These are phyloP conservation scores for Magnusiomyces clavatus DNA, from an alignment of 1,139 yeast species.

Conservation along the genomic window DNA sequence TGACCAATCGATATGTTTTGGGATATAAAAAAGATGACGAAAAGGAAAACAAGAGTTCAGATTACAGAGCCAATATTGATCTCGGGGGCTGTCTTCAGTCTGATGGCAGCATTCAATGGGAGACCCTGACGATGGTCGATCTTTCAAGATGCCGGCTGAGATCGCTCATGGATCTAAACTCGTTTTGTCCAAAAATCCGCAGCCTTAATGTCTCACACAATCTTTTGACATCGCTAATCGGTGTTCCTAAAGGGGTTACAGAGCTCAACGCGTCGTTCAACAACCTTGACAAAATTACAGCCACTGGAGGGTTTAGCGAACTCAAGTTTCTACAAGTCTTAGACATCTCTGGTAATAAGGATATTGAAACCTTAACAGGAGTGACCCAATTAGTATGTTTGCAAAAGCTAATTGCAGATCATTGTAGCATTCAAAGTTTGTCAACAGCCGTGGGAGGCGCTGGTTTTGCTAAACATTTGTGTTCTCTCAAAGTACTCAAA, in stretches of 20 bases:
- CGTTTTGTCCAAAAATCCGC: slow-evolving; percentile 32
- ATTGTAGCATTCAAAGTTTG: slow-evolving; percentile 8
- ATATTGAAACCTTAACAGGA: slow-evolving; percentile 19
- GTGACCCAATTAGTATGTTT: slow-evolving; percentile 27
- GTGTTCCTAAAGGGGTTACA: slow-evolving; percentile 29
- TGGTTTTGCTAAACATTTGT: slow-evolving; percentile 16
- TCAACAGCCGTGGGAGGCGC: background rate
- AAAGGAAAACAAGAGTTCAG: background rate
- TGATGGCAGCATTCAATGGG: slow-evolving; percentile 26
- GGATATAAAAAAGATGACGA: background rate
- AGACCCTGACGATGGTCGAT: slow-evolving; percentile 27
- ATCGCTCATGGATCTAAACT: slow-evolving; percentile 30
- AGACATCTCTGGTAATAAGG: slow-evolving; percentile 26
- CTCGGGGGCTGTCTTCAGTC: background rate
- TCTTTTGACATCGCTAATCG: slow-evolving; percentile 30
- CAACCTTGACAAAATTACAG: slow-evolving; percentile 27
- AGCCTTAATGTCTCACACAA: slow-evolving; percentile 30
- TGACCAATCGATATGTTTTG: slow-evolving; percentile 1
- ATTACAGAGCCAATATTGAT: background rate
- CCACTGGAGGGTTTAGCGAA: slow-evolving; percentile 20
- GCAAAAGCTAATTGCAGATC: slow-evolving; percentile 21
- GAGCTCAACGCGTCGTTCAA: slow-evolving; percentile 27
- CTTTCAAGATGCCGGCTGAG: slow-evolving; percentile 26
- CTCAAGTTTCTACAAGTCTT: slow-evolving; percentile 29
- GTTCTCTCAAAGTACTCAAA: slow-evolving; percentile 13